Evolutionary conservation across 257 asterid genomes (phyloP).

Genomic region (Dorcoceras hygrometricum): DNA sequence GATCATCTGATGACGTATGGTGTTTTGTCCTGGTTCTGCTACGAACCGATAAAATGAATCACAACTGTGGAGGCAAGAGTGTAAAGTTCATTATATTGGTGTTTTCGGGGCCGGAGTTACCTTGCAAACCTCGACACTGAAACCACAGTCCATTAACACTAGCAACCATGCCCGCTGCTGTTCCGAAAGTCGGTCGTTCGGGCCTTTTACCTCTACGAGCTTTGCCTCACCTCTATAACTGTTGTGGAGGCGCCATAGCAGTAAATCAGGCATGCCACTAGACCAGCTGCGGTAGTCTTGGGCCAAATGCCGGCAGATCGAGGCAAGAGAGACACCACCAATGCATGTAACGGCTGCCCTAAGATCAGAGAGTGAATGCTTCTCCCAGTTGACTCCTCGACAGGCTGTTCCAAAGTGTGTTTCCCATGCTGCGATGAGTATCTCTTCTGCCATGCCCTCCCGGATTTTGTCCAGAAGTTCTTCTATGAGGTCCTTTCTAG

Average conservation of each 20-base stretch:
- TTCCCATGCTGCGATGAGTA: slow-evolving; percentile 73
- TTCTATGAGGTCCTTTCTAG: slow-evolving; percentile 63
- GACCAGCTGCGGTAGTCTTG: slow-evolving; percentile 96
- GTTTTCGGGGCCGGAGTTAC: slow-evolving; percentile 47
- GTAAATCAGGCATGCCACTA: slow-evolving; percentile 93
- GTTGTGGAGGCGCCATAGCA: slow-evolving; percentile 83
- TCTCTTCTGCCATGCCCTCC: slow-evolving; percentile 83
- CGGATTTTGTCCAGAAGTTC: slow-evolving; percentile 50
- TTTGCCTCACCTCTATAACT: slow-evolving; percentile 83
- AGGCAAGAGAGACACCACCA: slow-evolving; percentile 68
- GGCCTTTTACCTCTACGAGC: slow-evolving; percentile 97
- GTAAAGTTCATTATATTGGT: background rate
- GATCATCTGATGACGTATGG: too few species aligned
- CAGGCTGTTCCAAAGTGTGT: slow-evolving; percentile 64
- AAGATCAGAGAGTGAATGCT: slow-evolving; percentile 60
- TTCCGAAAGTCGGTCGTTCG: slow-evolving; percentile 85
- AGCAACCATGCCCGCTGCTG: slow-evolving; percentile 98
- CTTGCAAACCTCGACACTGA: slow-evolving; percentile 82
- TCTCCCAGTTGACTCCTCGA: slow-evolving; percentile 84
- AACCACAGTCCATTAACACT: slow-evolving; percentile 74
- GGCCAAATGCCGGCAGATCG: slow-evolving; percentile 76
- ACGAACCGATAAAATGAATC: background rate
- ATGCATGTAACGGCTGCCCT: slow-evolving; percentile 85
- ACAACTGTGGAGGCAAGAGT: background rate
- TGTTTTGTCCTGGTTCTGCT: too few species aligned